Base-by-base conservation (phyloP, 345 rosid genomes). In the Heritiera fomes region DNA sequence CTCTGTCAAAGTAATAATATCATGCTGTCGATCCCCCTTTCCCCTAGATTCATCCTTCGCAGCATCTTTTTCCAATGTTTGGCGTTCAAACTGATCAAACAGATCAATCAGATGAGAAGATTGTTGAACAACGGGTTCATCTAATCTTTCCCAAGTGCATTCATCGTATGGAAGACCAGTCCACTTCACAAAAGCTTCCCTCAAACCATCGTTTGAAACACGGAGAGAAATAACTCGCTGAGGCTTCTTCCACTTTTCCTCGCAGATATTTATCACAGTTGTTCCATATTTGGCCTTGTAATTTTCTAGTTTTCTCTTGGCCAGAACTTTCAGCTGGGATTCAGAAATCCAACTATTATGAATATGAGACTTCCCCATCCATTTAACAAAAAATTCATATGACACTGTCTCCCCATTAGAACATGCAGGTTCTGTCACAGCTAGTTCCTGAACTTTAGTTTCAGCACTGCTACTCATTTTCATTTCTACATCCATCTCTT, bases 81-180 rank as follows among this genome's bases (percentile, higher is more conserved):
- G 90, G 74, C 62, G 78, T 83, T 94, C 99, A 85, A 91, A 83
- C 86, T 92, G 91, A 75, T 83, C 79, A 87, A 93, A 94, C 32
- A 83, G 81, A 85, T 92, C 89, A 75, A 92, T 76, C 82, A 97
- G 82, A 85, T 89, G 89, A 6, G 86, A 84, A 46, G 87, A 87
- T 9, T 83, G 80, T 82, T 82, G 86, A 79, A 94, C 82, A 85
- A 88, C 82, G 85, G 93, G 92, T 86, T 93, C 99, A 78, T 93
- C 91, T 85, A 94, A 82, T 80, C 87, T 89, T 84, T 97, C 99
- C 99, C 99, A 97, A 49, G 98, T 97, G 86, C 99, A 97, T 85
- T 97, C 99, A 75, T 94, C 98, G 76, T 97, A 97, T 79, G 98
- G 90, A 75, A 97, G 93, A 70, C 94, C 97, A 43, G 96, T 92